Conservation (phyloP, 306 rosid species). For the Pyrus bretschneideri region DNA sequence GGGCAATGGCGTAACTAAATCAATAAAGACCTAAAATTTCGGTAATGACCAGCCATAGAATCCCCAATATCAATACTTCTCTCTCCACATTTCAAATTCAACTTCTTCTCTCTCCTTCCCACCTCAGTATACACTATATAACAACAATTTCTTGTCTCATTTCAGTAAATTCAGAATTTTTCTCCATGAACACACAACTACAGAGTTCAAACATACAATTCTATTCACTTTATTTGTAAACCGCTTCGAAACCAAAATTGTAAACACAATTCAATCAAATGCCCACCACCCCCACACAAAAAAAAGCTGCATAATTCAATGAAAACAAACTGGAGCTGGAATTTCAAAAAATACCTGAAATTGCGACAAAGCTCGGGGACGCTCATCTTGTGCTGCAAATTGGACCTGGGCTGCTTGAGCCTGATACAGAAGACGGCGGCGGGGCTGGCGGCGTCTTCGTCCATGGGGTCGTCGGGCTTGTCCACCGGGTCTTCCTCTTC, state of each 20-base stretch:
- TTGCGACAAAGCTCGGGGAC: constrained; percentile 92
- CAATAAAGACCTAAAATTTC: background rate
- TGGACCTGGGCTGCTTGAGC: constrained; percentile 63
- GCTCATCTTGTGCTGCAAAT: constrained; percentile 78
- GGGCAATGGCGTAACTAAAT: background rate
- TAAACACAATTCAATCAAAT: background rate
- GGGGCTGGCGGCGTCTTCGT: constrained; percentile 50
- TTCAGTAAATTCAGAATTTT: background rate
- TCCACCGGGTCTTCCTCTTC: constrained; percentile 35
- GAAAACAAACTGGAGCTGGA: constrained; percentile 1
- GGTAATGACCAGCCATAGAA: background rate
- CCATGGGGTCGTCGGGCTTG: constrained; percentile 51
- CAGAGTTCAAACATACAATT: background rate
- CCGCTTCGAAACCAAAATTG: background rate
- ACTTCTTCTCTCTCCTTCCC: background rate
- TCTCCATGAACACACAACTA: background rate
- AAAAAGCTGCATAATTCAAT: background rate
- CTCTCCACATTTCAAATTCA: background rate
- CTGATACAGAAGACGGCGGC: constrained; percentile 72
- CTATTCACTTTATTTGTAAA: background rate
- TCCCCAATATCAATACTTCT: background rate
- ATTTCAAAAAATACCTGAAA: constrained; percentile 50
- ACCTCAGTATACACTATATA: background rate
- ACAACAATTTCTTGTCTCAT: background rate
- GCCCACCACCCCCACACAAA: background rate